Base-by-base conservation (phyloP, 345 rosid species). In the Ceriops tagal region DNA sequence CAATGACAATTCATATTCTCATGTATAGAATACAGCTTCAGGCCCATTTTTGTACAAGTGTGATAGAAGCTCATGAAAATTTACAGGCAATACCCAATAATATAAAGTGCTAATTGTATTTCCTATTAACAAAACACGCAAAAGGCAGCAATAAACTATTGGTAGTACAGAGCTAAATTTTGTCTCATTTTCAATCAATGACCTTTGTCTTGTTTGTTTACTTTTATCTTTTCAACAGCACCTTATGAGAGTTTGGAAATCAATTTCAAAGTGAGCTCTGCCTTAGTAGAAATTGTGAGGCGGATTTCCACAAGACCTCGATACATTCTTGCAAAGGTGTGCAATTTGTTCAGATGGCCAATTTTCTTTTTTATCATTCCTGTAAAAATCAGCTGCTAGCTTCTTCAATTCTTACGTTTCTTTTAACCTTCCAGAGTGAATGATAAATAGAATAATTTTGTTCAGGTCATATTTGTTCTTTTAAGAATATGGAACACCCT, bases 261-360 rank as follows among this genome's bases (percentile, higher is more conserved):
- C 78, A 93, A 93, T 82, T 89, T 85, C 83, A 89, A 83, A 81
- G 98, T 93, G 81, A 93, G 98, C 87, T 91, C 98, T 65, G 97
- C 98, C 5, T 75, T 93, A 68, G 98, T 93, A 73, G 97, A 93
- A 83, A 82, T 91, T 72, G 96, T 91, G 66, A 84, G 85, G 78
- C 80, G 81, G 75, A 88, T 93, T 78, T 81, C 81, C 28, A 83
- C 87, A 46, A 84, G 95, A 78, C 98, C 98, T 67, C 93, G 98
- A 56, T 93, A 91, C 75, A 91, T 93, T 75, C 93, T 93, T 64
- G 98, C 98, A 55, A 93, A 93, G 98, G 98, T 92, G 81, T 59
- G 71, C 47, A 39, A 16, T 58, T 71, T 64, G 34, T 69, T 52
- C 37, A 35, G 32, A 58, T 49, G n/a, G 30, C 20, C 18, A 53